These are phyloP conservation scores for Phyllostachys edulis DNA, from an alignment of 176 grass and related monocot species.

Conservation along the genomic window DNA sequence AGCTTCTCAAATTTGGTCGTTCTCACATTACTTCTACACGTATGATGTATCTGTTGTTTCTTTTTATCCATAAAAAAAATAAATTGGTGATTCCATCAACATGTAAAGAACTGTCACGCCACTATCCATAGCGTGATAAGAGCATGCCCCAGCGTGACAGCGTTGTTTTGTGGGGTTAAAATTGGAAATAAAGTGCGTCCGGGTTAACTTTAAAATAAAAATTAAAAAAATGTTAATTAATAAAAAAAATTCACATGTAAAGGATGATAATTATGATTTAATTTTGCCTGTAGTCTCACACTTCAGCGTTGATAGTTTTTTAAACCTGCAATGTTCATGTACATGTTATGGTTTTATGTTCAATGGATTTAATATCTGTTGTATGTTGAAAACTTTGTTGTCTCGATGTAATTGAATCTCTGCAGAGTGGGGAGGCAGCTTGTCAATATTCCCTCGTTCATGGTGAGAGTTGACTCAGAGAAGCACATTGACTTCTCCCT, in stretches of 20 bases:
- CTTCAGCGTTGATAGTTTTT: neutral
- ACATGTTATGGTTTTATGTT: neutral
- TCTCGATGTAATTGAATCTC: neutral
- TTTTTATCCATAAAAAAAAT: neutral
- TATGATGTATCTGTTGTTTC: neutral
- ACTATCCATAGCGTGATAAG: no score
- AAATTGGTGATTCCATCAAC: neutral
- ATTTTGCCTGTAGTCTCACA: neutral
- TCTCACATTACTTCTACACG: neutral
- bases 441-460: slow-evolving; percentile 79
- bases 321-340: neutral
- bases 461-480: slow-evolving; percentile 73
- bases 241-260: no score
- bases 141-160: no score
- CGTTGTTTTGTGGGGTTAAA: no score
- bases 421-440: slow-evolving; percentile 73
- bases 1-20: neutral
- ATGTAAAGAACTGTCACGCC: no score
- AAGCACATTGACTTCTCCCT: slow-evolving; percentile 82
- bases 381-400: neutral
- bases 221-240: no score
- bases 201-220: no score
- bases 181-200: no score
- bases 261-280: neutral
- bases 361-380: neutral